Percentiles rank a stretch among this genome's conserved stretches.
These are phyloP conservation scores for Exidia glandulosa DNA, from an alignment of 768 basidiomycete genomes.

Conservation along the genomic window DNA sequence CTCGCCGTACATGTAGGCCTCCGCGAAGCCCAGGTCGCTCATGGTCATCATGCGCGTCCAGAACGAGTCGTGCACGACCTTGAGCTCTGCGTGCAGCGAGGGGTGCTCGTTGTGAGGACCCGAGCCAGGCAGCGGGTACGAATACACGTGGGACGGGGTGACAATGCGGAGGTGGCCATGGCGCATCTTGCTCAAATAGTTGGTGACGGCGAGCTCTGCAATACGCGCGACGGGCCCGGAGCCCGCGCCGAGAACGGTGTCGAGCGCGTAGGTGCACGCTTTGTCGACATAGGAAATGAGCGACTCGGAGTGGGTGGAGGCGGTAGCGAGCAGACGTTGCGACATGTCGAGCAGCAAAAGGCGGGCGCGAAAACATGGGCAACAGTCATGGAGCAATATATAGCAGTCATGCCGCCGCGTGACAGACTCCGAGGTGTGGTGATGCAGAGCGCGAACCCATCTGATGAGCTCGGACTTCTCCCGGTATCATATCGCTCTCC, in stretches of 20 bases:
- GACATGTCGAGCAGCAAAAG: too few relatives aligned
- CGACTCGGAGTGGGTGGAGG: conserved; percentile 34
- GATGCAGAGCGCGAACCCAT: too few relatives aligned
- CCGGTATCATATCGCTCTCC: too few relatives aligned
- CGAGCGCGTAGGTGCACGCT: conserved; percentile 30
- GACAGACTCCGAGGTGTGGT: too few relatives aligned
- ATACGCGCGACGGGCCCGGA: conserved; percentile 33
- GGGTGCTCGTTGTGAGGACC: conserved; percentile 5
- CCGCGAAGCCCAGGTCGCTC: conserved; percentile 63
- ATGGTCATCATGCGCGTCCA: conserved; percentile 55
- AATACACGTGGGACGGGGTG: conserved; percentile 33
- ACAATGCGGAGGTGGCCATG: conserved; percentile 38
- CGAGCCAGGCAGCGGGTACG: conserved; percentile 26
- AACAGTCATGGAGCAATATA: too few relatives aligned
- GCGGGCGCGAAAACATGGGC: too few relatives aligned
- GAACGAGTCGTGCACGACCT: conserved; percentile 48
- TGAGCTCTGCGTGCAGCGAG: conserved; percentile 34
- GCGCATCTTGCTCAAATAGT: conserved; percentile 26
- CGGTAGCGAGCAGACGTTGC: conserved; percentile 27
- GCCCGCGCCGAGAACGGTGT: conserved; percentile 30
- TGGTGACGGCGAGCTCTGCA: conserved; percentile 32
- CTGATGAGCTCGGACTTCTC: too few relatives aligned
- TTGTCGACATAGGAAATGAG: conserved; percentile 30
- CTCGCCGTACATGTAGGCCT: conserved; percentile 72
- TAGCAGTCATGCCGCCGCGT: too few relatives aligned